Evolutionary conservation across 768 basidiomycete genomes (phyloP).

Genomic region (Trametes gibbosa): DNA sequence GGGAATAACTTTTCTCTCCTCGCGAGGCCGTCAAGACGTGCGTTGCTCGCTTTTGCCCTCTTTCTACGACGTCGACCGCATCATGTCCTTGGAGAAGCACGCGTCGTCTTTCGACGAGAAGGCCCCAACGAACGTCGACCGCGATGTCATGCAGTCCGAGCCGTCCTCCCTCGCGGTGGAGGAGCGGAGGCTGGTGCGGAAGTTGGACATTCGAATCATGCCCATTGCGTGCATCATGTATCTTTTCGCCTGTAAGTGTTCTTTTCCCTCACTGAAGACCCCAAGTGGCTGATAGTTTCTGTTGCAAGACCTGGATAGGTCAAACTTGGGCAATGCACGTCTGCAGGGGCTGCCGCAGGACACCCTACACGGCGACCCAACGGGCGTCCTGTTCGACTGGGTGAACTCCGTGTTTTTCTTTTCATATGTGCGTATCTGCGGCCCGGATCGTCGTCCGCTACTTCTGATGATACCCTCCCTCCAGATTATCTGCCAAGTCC

Average conservation of each 20-base stretch:
- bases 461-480: not conserved
- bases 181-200: conserved; percentile 56
- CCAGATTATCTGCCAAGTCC: conserved; percentile 69
- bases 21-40: not conserved
- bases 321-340: conserved; percentile 78
- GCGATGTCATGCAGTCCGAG: not conserved
- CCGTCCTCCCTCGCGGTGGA: conserved; percentile 27
- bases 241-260: conserved; percentile 66
- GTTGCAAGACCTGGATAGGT: conserved; percentile 58
- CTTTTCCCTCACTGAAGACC: too few relatives aligned
- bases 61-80: not conserved
- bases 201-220: conserved; percentile 64
- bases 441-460: not conserved
- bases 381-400: conserved; percentile 74
- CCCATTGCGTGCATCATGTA: conserved; percentile 74
- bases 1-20: not conserved
- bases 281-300: not conserved
- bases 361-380: conserved; percentile 61
- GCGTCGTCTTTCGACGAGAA: conserved; percentile 14
- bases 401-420: conserved; percentile 76
- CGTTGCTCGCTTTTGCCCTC: not conserved
- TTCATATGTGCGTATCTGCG: conserved; percentile 55
- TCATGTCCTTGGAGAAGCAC: conserved; percentile 16
- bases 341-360: conserved; percentile 69
- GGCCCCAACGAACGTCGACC: not conserved